Conservation (phyloP, 2,329 filamentous ascomycete species). For the Fusarium xylarioides region DNA sequence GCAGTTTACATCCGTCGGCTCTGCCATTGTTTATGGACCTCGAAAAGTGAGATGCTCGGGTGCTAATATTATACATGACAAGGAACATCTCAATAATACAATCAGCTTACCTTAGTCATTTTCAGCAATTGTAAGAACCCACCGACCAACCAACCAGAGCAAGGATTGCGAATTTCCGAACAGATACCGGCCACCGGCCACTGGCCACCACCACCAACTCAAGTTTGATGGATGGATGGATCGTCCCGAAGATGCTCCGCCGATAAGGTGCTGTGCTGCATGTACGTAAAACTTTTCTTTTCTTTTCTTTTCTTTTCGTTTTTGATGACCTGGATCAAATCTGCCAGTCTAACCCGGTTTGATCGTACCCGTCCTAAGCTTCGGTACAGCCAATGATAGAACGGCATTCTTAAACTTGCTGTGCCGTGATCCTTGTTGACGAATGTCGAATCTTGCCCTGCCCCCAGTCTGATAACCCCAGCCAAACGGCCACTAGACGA, state of each 20-base stretch:
- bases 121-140: not conserved
- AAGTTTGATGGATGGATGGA: constrained; percentile 9
- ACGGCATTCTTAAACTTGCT: constrained; percentile 21
- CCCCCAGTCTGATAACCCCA: constrained; percentile 18
- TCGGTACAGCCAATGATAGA: constrained; percentile 21
- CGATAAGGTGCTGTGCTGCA: constrained; percentile 29
- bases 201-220: not conserved
- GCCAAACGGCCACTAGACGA: constrained; percentile 42
- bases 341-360: constrained; percentile 11
- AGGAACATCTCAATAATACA: not conserved
- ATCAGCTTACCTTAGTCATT: constrained; percentile 11
- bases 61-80: not conserved
- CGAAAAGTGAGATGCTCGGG: not conserved
- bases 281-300: constrained; percentile 33
- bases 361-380: constrained; percentile 22
- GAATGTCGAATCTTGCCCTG: constrained; percentile 29
- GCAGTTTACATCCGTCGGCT: constrained; percentile 13
- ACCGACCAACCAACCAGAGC: not conserved
- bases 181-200: constrained; percentile 18
- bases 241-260: constrained; percentile 42
- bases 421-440: constrained; percentile 26
- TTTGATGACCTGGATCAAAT: constrained; percentile 14
- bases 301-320: constrained; percentile 22
- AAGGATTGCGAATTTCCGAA: constrained; percentile 29
- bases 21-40: constrained; percentile 20